These are phyloP conservation scores for Drechslerella dactyloides DNA, from an alignment of 2,329 filamentous ascomycete genomes.

Conservation along the genomic window DNA sequence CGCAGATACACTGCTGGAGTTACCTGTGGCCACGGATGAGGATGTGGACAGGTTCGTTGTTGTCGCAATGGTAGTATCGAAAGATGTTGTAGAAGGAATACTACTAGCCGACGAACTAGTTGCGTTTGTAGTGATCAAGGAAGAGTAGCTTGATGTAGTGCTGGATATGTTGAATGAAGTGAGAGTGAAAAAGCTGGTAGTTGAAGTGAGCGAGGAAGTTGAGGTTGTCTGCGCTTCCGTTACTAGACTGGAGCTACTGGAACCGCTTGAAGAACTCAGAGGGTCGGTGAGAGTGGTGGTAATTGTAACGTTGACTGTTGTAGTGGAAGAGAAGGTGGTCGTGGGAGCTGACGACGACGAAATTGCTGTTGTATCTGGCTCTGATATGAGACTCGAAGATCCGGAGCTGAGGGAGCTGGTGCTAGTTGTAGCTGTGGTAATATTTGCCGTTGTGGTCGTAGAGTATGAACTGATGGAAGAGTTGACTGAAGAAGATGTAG, in stretches of 20 bases:
- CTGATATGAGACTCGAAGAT: slow-evolving; percentile 4
- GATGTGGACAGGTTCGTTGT: neutral
- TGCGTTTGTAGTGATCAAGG: no score
- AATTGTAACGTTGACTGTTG: slow-evolving; percentile 2
- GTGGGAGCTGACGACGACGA: neutral
- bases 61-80: neutral
- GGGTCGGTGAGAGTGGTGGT: neutral
- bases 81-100: neutral
- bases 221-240: neutral
- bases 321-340: slow-evolving; percentile 4
- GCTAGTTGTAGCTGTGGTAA: slow-evolving; percentile 9
- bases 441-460: slow-evolving; percentile 11
- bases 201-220: neutral
- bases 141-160: neutral
- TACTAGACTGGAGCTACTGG: slow-evolving; percentile 1
- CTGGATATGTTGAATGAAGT: neutral
- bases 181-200: neutral
- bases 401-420: slow-evolving; percentile 1
- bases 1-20: neutral
- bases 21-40: neutral
- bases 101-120: neutral
- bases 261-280: slow-evolving; percentile 8
- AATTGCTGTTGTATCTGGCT: slow-evolving; percentile 9
- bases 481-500: slow-evolving; percentile 15
- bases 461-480: neutral